Evolutionary conservation across 2,329 filamentous ascomycete species (phyloP).

Genomic region (Botrytis deweyae): DNA sequence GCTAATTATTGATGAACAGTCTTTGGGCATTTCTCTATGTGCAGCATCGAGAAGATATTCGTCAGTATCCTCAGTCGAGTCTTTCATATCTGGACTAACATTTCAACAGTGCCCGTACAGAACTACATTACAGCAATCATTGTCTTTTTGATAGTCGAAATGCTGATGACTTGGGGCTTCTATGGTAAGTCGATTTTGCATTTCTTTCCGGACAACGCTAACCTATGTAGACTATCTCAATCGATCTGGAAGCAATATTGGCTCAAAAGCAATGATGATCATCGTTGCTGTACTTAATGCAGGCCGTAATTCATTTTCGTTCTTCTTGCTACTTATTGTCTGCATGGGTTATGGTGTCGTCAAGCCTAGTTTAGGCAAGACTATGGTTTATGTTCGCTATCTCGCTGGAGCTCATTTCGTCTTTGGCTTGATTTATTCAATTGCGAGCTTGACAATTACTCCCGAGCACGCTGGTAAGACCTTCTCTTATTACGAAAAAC

Average conservation of each 20-base stretch:
- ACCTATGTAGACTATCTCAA: slow-evolving; percentile 78
- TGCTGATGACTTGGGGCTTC: slow-evolving; percentile 98
- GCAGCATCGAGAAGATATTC: slow-evolving; percentile 88
- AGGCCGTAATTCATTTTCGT: slow-evolving; percentile 93
- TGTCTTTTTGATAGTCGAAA: slow-evolving; percentile 89
- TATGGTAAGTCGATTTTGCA: slow-evolving; percentile 59
- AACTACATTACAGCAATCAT: slow-evolving; percentile 99
- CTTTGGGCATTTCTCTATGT: slow-evolving; percentile 97
- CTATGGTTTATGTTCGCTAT: slow-evolving; percentile 91
- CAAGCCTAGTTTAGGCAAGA: slow-evolving; percentile 84
- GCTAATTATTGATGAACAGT: slow-evolving; percentile 41
- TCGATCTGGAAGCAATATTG: slow-evolving; percentile 77
- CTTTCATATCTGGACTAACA: slow-evolving; percentile 39
- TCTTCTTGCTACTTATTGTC: slow-evolving; percentile 95
- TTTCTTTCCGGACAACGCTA: slow-evolving; percentile 35
- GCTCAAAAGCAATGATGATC: slow-evolving; percentile 82
- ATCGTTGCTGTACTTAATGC: slow-evolving; percentile 92
- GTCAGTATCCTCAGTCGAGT: slow-evolving; percentile 47
- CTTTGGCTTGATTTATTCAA: slow-evolving; percentile 89
- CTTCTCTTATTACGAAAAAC: background rate
- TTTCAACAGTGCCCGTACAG: slow-evolving; percentile 76
- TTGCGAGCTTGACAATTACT: slow-evolving; percentile 84
- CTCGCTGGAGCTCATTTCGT: slow-evolving; percentile 91
- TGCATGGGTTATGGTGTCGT: slow-evolving; percentile 99
- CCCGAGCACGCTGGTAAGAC: slow-evolving; percentile 74